Percentiles rank a stretch among this genome's conserved stretches.
phyloP scores from a whole-genome alignment of 164 flowering plant species.

The Pachysandra terminalis region DNA sequence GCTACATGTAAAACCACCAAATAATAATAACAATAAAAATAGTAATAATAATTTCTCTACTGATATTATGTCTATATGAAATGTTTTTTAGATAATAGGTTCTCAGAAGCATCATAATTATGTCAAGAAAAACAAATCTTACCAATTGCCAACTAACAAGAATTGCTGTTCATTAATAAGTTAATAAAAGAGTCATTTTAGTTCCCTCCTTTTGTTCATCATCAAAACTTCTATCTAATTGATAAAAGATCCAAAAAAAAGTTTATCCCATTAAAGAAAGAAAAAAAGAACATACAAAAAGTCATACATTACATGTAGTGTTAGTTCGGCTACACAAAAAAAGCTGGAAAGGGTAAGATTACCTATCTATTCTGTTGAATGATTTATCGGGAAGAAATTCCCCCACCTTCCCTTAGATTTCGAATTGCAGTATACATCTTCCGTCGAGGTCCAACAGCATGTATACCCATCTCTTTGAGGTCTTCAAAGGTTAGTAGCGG shows the following conservation, averaged over 20 bases:
- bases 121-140: too few species aligned
- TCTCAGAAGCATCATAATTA: too few species aligned
- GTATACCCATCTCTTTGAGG: constrained; percentile 55
- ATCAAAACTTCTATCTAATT: too few species aligned
- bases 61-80: too few species aligned
- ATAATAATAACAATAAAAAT: too few species aligned
- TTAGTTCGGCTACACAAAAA: constrained; percentile 15
- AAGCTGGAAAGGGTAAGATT: constrained; percentile 8
- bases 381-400: constrained; percentile 13
- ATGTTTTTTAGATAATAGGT: too few species aligned
- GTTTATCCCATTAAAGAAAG: background rate
- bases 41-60: too few species aligned
- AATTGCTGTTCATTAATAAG: too few species aligned
- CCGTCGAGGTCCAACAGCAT: constrained; percentile 42
- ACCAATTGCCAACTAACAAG: too few species aligned
- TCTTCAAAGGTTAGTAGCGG: constrained; percentile 48
- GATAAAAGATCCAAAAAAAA: background rate
- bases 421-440: constrained; percentile 43
- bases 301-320: constrained; percentile 7
- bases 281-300: constrained; percentile 3
- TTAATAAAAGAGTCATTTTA: too few species aligned
- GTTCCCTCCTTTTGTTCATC: too few species aligned
- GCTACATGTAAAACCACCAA: too few species aligned
- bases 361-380: constrained; percentile 9
- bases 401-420: constrained; percentile 17